Evolutionary conservation across 2,329 filamentous ascomycete genomes (phyloP).

Genomic region (Pestalotiopsis fici): DNA sequence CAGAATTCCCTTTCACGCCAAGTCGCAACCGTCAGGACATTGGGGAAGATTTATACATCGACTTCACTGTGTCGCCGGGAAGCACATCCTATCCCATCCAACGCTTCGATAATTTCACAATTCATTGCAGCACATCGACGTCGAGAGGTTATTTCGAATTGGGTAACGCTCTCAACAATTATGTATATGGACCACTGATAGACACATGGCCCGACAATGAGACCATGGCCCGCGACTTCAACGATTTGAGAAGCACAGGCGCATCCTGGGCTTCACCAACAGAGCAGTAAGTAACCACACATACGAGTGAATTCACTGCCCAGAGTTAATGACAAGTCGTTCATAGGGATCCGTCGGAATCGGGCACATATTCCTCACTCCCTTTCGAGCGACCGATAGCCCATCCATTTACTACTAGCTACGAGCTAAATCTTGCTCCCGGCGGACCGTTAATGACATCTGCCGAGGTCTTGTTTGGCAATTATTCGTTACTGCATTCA

Average conservation of each 20-base stretch:
- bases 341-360: constrained; percentile 8
- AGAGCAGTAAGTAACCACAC: constrained; percentile 8
- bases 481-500: constrained; percentile 15
- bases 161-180: constrained; percentile 13
- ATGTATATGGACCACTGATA: constrained; percentile 15
- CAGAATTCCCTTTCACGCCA: constrained; percentile 14
- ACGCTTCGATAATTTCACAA: constrained; percentile 11
- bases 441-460: constrained; percentile 16
- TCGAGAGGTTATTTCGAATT: constrained; percentile 17
- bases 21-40: constrained; percentile 17
- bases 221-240: constrained; percentile 12
- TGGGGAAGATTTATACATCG: constrained; percentile 13
- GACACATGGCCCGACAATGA: constrained; percentile 16
- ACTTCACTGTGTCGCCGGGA: constrained; percentile 8
- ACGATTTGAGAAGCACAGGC: constrained; percentile 7
- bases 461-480: constrained; percentile 16
- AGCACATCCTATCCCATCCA: neutral
- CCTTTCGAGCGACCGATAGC: neutral
- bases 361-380: neutral
- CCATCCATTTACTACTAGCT: constrained; percentile 8
- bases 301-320: neutral
- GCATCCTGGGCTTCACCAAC: constrained; percentile 5
- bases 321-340: neutral
- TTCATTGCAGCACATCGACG: constrained; percentile 14
- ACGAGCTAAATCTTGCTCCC: neutral